These are phyloP conservation scores for Eucalyptus cloeziana DNA, from an alignment of 345 rosid genomes.

Conservation along the genomic window DNA sequence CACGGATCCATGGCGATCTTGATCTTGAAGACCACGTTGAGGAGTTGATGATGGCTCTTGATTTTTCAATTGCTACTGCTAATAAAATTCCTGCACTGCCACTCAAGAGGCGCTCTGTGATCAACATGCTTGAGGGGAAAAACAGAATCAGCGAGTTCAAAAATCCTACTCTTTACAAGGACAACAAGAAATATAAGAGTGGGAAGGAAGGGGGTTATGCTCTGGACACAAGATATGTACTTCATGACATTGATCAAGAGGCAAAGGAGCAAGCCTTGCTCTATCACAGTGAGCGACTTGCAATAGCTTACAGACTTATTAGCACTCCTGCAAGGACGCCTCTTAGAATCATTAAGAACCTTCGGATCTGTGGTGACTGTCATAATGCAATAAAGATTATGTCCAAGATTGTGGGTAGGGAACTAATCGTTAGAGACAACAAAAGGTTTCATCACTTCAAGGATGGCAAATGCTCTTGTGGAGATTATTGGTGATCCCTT, in stretches of 20 bases:
- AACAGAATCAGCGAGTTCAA: conserved; percentile 14
- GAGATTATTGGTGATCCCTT: conserved; percentile 31
- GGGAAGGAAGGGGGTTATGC: conserved; percentile 14
- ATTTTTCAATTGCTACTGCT: conserved; percentile 10
- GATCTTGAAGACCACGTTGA: conserved; percentile 28
- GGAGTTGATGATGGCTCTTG: conserved; percentile 14
- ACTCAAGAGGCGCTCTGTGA: background rate
- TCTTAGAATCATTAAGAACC: conserved; percentile 35
- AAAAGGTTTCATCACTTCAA: conserved; percentile 42
- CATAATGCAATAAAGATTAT: conserved; percentile 41
- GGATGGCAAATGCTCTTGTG: conserved; percentile 34
- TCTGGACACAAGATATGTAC: conserved; percentile 26
- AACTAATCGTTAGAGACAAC: conserved; percentile 33
- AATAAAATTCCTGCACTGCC: conserved; percentile 17
- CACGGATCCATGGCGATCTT: conserved; percentile 20
- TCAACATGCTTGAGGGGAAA: conserved; percentile 33
- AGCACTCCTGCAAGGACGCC: conserved; percentile 34
- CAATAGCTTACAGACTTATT: conserved; percentile 31
- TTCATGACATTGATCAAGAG: conserved; percentile 40
- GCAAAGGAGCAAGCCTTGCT: conserved; percentile 38
- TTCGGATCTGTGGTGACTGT: conserved; percentile 28
- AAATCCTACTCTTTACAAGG: conserved; percentile 30
- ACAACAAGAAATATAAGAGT: conserved; percentile 21
- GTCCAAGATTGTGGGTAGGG: conserved; percentile 45
- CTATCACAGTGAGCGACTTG: conserved; percentile 32